Evolutionary conservation across 2,329 filamentous ascomycete genomes (phyloP).

Genomic region (Zymoseptoria crescenta): DNA sequence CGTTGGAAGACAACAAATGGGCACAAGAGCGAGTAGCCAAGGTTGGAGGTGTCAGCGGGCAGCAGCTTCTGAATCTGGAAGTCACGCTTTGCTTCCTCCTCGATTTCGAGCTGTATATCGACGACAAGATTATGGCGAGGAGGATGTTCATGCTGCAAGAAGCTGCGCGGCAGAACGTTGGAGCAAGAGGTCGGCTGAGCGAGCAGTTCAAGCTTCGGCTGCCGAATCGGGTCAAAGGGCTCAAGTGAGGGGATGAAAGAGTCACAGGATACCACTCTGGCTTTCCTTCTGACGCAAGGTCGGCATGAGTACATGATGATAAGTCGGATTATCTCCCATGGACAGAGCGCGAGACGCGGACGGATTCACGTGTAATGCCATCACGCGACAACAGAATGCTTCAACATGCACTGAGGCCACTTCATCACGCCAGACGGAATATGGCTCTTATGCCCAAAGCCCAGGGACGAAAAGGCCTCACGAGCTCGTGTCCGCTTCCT

Average conservation of each 20-base stretch:
- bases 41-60: slow-evolving; percentile 78
- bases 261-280: no score
- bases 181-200: slow-evolving; percentile 17
- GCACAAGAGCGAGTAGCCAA: slow-evolving; percentile 74
- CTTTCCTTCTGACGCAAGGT: background rate
- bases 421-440: background rate
- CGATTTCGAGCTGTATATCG: slow-evolving; percentile 62
- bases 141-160: slow-evolving; percentile 30
- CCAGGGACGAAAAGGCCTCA: no score
- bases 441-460: background rate
- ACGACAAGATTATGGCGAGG: slow-evolving; percentile 25
- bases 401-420: background rate
- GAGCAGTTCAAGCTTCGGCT: slow-evolving; percentile 28
- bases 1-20: slow-evolving; percentile 85
- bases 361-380: background rate
- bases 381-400: background rate
- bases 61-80: slow-evolving; percentile 75
- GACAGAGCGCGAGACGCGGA: background rate
- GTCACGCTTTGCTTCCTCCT: slow-evolving; percentile 62
- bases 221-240: slow-evolving; percentile 18
- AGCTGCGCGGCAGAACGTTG: slow-evolving; percentile 24
- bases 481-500: no score
- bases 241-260: slow-evolving; percentile 2
- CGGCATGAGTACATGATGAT: background rate
- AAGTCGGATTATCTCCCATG: background rate